Evolutionary conservation across 805 yeast species (phyloP), one percentile per base, ranked within the genome.

Genomic region (Hanseniaspora meyeri): DNA sequence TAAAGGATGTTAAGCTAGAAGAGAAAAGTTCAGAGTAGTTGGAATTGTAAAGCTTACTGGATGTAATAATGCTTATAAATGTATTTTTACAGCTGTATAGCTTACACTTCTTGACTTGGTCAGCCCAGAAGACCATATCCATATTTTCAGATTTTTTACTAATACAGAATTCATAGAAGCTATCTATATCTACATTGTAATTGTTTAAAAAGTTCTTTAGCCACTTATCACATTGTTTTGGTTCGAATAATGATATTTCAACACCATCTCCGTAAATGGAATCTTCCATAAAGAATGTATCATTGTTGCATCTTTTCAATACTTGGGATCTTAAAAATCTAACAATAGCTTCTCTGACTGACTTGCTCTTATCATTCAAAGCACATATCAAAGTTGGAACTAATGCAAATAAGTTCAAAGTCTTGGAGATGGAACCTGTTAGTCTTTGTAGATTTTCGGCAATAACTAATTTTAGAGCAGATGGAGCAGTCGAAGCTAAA

Each of bases 121-220:
- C 80, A 19, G 84, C 79, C 63, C 87, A 74, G 61, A 82, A 85
- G 0, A 89, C 77, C 55, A 82, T 67, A 47, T 77, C 73, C 6
- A 83, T 70, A 57, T 78, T 76, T 16, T 83, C 83, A 45, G 77
- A 80, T 62, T 76, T 78, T 64, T 82, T 82, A 29, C 71, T 72
- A 45, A 74, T 71, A 4, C 77, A 63, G 32, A 76, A 67, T 60
- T 69, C 58, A 55, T 74, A 65, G 58, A 80, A 66, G 62, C 78
- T 80, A 29, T 70, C 66, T 37, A 69, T 68, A 60, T 83, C 89
- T 59, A 81, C 66, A 20, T 72, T 68, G 55, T 77, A 73, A 57
- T 77, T 80, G 9, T 72, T 70, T 57, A 71, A 59, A 45, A 81
- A 63, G 8, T 68, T 68, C 16, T 66, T 63, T 16, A 79, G 58